These are phyloP conservation scores for Bipolaris bicolor DNA, from an alignment of 2,329 filamentous ascomycete species.

Conservation along the genomic window DNA sequence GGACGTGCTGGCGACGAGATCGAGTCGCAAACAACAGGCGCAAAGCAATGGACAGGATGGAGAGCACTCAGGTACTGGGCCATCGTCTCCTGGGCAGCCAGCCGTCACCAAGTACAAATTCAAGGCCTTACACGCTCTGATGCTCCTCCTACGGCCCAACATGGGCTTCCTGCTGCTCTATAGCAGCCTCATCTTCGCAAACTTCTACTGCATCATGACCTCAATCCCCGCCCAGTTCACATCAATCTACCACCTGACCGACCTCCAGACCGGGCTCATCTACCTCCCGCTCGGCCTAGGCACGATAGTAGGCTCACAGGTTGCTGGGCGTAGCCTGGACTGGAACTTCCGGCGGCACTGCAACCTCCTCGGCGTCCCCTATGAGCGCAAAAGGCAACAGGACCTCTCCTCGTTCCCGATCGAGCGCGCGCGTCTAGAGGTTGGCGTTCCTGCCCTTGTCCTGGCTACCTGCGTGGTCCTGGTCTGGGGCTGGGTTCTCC, in stretches of 20 bases:
- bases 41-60: neutral
- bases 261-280: neutral
- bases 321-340: neutral
- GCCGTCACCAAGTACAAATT: neutral
- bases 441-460: neutral
- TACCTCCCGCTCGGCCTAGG: conserved; percentile 2
- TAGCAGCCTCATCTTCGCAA: conserved; percentile 1
- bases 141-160: neutral
- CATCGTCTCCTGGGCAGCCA: neutral
- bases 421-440: neutral
- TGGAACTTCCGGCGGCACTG: neutral
- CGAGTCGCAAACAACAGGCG: neutral
- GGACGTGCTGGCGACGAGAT: neutral
- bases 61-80: neutral
- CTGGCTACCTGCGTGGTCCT: neutral
- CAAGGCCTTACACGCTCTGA: neutral
- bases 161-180: neutral
- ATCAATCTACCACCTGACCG: neutral
- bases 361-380: neutral
- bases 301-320: neutral
- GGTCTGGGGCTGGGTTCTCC: neutral
- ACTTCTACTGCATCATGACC: conserved; percentile 2
- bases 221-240: neutral
- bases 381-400: neutral
- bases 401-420: conserved; percentile 1